phyloP scores from a whole-genome alignment of 2,329 filamentous ascomycete genomes.

The Amesomyces nigricolor region DNA sequence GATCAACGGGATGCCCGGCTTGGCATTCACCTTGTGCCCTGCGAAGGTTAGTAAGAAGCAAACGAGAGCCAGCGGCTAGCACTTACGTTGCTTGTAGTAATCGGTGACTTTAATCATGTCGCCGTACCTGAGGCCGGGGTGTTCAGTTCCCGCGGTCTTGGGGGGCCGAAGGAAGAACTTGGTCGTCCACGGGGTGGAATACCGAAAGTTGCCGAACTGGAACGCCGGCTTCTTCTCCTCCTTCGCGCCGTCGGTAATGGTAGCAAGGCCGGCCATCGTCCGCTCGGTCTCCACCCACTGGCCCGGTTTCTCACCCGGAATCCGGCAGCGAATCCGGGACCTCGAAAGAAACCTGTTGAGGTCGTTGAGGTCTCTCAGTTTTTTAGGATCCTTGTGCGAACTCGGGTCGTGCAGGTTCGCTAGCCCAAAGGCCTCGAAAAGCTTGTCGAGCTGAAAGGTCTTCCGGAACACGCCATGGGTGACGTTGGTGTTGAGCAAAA shows the following conservation, averaged over 20 bases:
- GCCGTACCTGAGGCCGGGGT: constrained; percentile 25
- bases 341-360: constrained; percentile 37
- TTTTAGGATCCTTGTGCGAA: neutral
- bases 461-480: constrained; percentile 48
- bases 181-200: constrained; percentile 27
- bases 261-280: constrained; percentile 28
- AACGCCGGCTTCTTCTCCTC: neutral
- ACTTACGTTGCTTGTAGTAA: constrained; percentile 42
- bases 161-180: constrained; percentile 29
- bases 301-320: constrained; percentile 31
- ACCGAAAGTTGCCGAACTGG: neutral
- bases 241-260: constrained; percentile 8
- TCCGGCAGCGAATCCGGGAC: constrained; percentile 33
- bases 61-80: neutral
- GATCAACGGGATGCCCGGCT: constrained; percentile 51
- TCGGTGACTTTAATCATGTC: constrained; percentile 36
- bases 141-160: constrained; percentile 10
- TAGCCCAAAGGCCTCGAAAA: constrained; percentile 26
- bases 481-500: constrained; percentile 52
- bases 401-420: constrained; percentile 2
- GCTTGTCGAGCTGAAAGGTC: constrained; percentile 31
- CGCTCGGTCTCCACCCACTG: constrained; percentile 29
- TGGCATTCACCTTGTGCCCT: constrained; percentile 34
- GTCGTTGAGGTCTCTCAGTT: constrained; percentile 21
- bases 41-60: neutral